phyloP scores from a whole-genome alignment of 352 stramenopile genomes.

The Pythium chondricola region DNA sequence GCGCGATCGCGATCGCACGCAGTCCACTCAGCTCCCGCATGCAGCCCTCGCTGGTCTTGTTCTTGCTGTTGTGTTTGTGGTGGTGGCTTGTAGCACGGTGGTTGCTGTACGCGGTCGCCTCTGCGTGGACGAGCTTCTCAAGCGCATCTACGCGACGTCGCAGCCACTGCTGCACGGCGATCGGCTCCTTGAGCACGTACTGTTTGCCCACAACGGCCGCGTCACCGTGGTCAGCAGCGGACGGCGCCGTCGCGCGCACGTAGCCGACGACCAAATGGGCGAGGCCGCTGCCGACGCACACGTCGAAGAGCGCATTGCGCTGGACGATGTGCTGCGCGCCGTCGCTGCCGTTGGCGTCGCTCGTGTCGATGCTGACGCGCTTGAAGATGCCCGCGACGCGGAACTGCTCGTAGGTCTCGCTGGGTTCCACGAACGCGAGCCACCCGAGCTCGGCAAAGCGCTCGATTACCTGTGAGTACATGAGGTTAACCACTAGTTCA shows the following conservation, averaged over 20 bases:
- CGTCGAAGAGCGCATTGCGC: conserved; percentile 69
- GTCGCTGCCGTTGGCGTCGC: not conserved
- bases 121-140: conserved; percentile 43
- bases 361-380: conserved; percentile 22
- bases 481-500: no score
- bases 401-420: conserved; percentile 85
- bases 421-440: conserved; percentile 70
- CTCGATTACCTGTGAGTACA: conserved; percentile 47
- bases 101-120: conserved; percentile 4
- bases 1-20: conserved; percentile 56
- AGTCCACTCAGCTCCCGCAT: conserved; percentile 65
- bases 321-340: conserved; percentile 37
- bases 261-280: conserved; percentile 70
- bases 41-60: conserved; percentile 30
- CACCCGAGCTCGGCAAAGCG: conserved; percentile 74
- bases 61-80: conserved; percentile 18
- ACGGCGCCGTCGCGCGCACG: conserved; percentile 28
- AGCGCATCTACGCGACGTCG: conserved; percentile 45
- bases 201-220: conserved; percentile 23
- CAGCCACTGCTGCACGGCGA: conserved; percentile 76
- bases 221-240: conserved; percentile 5
- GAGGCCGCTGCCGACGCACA: conserved; percentile 65
- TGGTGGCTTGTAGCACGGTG: not conserved
- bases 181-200: conserved; percentile 75
- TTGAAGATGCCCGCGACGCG: conserved; percentile 57